These are phyloP conservation scores for Phytophthora cajani DNA, from an alignment of 352 stramenopile genomes.

Conservation along the genomic window DNA sequence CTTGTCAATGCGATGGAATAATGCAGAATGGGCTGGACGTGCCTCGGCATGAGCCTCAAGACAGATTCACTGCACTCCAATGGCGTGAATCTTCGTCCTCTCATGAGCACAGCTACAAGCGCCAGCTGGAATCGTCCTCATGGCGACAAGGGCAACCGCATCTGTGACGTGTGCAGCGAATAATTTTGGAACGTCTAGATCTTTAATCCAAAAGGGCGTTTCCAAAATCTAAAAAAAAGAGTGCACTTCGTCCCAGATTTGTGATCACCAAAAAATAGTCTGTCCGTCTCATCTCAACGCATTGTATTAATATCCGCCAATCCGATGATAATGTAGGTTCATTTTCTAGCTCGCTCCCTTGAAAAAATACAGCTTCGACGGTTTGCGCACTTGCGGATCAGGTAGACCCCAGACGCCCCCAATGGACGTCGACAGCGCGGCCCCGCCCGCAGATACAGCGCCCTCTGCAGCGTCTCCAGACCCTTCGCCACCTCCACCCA, in stretches of 20 bases:
- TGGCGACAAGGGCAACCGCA: not conserved
- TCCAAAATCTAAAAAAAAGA: no score
- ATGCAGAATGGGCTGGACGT: conserved; percentile 1
- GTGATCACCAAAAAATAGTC: no score
- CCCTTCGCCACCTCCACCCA: not conserved
- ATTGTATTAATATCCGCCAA: not conserved
- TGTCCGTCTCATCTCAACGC: not conserved
- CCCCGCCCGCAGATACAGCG: conserved; percentile 3
- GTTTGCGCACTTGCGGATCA: conserved; percentile 9
- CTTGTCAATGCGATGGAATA: conserved; percentile 2
- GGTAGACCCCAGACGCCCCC: conserved; percentile 1
- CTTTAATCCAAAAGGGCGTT: no score
- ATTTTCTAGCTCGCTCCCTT: not conserved
- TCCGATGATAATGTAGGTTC: not conserved
- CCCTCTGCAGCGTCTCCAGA: conserved; percentile 4
- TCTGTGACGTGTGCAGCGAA: conserved; percentile 19
- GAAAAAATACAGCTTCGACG: conserved; percentile 22
- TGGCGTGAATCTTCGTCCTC: conserved; percentile 28
- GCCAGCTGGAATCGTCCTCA: conserved; percentile 19
- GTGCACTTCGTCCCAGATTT: no score
- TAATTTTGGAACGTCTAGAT: no score
- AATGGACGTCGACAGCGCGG: conserved; percentile 25
- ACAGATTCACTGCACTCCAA: conserved; percentile 1
- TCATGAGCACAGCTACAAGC: conserved; percentile 6
- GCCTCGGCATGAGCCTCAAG: not conserved